A percentile compares a stretch with the other conserved stretches of the same genome.
These are phyloP conservation scores for Puccinia polysora DNA, from an alignment of 1,284 basidiomycete species.

Conservation along the genomic window DNA sequence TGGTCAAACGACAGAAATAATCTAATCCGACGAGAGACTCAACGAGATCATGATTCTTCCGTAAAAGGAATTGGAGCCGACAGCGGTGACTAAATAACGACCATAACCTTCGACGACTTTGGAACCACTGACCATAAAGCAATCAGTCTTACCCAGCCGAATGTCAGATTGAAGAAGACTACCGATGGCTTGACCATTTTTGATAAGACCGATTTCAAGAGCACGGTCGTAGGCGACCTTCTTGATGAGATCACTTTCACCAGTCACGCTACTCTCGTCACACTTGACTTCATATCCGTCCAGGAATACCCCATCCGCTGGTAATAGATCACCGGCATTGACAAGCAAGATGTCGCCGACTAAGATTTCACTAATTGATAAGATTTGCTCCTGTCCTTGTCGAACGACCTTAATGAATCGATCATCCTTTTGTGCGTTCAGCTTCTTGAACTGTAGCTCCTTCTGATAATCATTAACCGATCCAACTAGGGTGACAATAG, in stretches of 20 bases:
- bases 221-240: slow-evolving; percentile 37
- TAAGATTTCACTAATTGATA: slow-evolving; percentile 42
- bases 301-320: slow-evolving; percentile 44
- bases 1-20: slow-evolving; percentile 34
- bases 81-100: slow-evolving; percentile 45
- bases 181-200: not conserved
- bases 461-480: slow-evolving; percentile 46
- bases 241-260: slow-evolving; percentile 46
- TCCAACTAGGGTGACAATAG: slow-evolving; percentile 46
- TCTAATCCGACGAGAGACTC: slow-evolving; percentile 26
- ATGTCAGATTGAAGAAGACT: slow-evolving; percentile 2
- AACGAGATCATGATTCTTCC: slow-evolving; percentile 47
- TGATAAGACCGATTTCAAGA: slow-evolving; percentile 19
- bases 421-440: slow-evolving; percentile 46
- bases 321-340: slow-evolving; percentile 45
- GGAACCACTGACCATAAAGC: slow-evolving; percentile 45
- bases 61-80: slow-evolving; percentile 45
- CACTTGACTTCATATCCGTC: slow-evolving; percentile 44
- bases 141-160: slow-evolving; percentile 40
- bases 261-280: slow-evolving; percentile 46
- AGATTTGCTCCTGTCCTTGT: slow-evolving; percentile 45
- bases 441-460: slow-evolving; percentile 46
- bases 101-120: slow-evolving; percentile 47
- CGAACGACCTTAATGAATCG: slow-evolving; percentile 45
- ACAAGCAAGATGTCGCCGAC: slow-evolving; percentile 45